Percentiles rank a stretch among this genome's conserved stretches.
These are phyloP conservation scores for Cyclospora cayetanensis DNA, from an alignment of 169 alveolate genomes.

Conservation along the genomic window DNA sequence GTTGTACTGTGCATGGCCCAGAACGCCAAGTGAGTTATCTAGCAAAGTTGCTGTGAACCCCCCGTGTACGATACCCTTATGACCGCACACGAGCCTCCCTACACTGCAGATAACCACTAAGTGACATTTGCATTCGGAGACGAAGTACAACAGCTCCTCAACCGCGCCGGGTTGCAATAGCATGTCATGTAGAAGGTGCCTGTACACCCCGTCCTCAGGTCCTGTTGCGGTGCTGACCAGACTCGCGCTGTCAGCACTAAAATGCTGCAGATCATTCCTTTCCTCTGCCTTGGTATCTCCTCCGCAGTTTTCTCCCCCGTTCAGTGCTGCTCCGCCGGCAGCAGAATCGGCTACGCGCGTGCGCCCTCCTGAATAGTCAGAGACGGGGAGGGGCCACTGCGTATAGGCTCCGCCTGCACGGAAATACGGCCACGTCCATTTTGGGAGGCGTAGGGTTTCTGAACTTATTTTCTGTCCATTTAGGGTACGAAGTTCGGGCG, in stretches of 20 bases:
- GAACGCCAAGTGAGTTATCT: slow-evolving; percentile 16
- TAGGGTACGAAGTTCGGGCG: not conserved
- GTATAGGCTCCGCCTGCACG: not conserved
- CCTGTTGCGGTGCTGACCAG: not conserved
- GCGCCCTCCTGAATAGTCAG: not conserved
- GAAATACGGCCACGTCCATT: not conserved
- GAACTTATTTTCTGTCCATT: not conserved
- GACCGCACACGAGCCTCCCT: slow-evolving; percentile 27
- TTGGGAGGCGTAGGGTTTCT: not conserved
- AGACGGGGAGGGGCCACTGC: not conserved
- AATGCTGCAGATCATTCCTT: not conserved
- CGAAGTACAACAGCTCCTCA: not conserved
- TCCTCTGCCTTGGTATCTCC: not conserved
- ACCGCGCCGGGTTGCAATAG: not conserved
- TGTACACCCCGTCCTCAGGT: not conserved
- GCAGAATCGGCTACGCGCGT: not conserved
- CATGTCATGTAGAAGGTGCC: slow-evolving; percentile 19
- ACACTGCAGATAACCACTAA: not conserved
- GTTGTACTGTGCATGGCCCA: not conserved
- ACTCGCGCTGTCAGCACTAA: not conserved
- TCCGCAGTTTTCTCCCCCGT: not conserved
- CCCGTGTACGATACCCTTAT: slow-evolving; percentile 52
- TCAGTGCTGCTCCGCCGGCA: not conserved
- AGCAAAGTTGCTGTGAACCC: slow-evolving; percentile 31
- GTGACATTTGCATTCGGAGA: not conserved